phyloP scores from a whole-genome alignment of 148 eudicot genomes.

The Gaultheria prostrata region DNA sequence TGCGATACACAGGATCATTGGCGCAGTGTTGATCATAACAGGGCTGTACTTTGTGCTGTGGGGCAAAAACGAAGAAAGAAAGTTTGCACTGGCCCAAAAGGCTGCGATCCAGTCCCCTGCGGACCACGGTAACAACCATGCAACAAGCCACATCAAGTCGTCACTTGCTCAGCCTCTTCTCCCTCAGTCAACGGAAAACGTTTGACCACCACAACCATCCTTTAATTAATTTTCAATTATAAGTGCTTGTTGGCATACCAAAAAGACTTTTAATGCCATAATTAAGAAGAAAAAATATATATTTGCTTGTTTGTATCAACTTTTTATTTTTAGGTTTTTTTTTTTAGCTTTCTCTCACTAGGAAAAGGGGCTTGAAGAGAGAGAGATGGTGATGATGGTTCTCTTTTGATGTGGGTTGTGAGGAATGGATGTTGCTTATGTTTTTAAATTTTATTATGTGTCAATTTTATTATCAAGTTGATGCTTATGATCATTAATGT shows the following conservation, averaged over 20 bases:
- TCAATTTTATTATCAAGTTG: conserved; percentile 18
- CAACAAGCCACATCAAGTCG: conserved; percentile 48
- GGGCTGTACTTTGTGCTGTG: conserved; percentile 90
- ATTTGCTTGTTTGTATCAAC: conserved; percentile 29
- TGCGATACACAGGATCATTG: conserved; percentile 69
- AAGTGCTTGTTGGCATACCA: neutral
- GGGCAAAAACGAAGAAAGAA: conserved; percentile 87
- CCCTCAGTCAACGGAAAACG: conserved; percentile 63
- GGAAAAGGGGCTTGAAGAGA: conserved; percentile 26
- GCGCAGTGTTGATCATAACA: conserved; percentile 82
- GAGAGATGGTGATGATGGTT: conserved; percentile 41
- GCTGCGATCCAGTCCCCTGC: conserved; percentile 50
- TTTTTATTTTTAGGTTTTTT: conserved; percentile 18
- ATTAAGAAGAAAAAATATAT: conserved; percentile 17
- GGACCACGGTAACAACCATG: conserved; percentile 53
- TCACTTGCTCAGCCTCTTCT: conserved; percentile 84
- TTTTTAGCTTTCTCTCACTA: conserved; percentile 35
- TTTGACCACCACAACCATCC: conserved; percentile 29
- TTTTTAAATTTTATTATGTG: conserved; percentile 13
- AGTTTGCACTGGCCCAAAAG: conserved; percentile 45
- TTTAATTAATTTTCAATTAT: neutral
- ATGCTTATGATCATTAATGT: conserved; percentile 9
- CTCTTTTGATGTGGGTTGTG: conserved; percentile 37
- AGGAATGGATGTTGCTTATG: conserved; percentile 27
- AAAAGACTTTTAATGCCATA: conserved; percentile 6